These are phyloP conservation scores for Paracorniculantispora psalliotae DNA, from an alignment of 2,329 filamentous ascomycete genomes.

Conservation along the genomic window DNA sequence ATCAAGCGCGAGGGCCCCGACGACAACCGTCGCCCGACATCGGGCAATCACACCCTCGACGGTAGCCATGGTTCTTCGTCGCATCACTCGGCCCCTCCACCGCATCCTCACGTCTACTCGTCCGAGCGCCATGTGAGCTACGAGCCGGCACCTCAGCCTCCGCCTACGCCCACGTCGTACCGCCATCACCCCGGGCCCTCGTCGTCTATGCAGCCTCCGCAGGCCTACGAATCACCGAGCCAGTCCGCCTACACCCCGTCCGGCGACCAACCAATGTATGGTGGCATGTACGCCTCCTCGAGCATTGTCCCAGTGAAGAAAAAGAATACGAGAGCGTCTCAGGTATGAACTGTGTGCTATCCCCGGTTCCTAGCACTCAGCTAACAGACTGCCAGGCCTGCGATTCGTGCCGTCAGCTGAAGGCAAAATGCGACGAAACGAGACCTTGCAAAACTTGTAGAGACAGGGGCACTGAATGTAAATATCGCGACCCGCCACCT, in stretches of 20 bases:
- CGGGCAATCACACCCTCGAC: constrained; percentile 42
- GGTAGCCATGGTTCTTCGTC: constrained; percentile 26
- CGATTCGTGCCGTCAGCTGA: constrained; percentile 79
- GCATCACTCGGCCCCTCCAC: constrained; percentile 24
- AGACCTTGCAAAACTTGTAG: constrained; percentile 81
- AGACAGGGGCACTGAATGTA: constrained; percentile 77
- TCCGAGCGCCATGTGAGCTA: constrained; percentile 50
- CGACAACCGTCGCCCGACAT: constrained; percentile 48
- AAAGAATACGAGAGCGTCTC: constrained; percentile 61
- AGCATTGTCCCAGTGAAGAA: constrained; percentile 42
- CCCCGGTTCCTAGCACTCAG: background rate
- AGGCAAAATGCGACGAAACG: constrained; percentile 87
- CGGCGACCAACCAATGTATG: constrained; percentile 32
- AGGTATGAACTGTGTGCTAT: constrained; percentile 38
- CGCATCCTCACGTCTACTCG: constrained; percentile 30
- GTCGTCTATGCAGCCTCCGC: constrained; percentile 34
- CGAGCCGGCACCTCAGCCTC: constrained; percentile 43
- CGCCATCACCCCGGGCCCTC: constrained; percentile 37
- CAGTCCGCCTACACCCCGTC: constrained; percentile 27
- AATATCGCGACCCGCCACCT: constrained; percentile 85
- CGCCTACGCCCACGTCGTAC: constrained; percentile 40
- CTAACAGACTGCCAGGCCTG: constrained; percentile 61
- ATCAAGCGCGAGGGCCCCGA: constrained; percentile 54
- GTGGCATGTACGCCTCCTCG: constrained; percentile 37
- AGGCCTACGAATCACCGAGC: constrained; percentile 33